These are phyloP conservation scores for Collybia sordida DNA, from an alignment of 768 basidiomycete genomes.

Conservation along the genomic window DNA sequence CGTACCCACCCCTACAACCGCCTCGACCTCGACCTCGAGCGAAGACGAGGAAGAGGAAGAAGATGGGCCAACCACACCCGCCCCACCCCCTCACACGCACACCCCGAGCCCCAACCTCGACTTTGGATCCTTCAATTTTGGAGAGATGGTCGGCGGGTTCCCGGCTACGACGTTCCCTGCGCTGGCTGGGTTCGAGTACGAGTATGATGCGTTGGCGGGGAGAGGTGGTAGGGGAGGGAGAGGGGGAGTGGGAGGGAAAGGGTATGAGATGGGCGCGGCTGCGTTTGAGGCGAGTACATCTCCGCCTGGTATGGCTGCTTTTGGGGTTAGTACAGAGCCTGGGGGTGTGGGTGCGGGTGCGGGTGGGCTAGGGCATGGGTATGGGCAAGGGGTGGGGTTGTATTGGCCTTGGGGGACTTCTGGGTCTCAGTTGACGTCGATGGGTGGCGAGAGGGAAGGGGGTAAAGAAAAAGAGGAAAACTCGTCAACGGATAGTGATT, in stretches of 20 bases:
- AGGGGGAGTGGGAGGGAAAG: background rate
- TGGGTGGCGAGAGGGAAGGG: too few species aligned
- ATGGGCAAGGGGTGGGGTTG: slow-evolving; percentile 4
- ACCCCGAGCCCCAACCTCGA: background rate
- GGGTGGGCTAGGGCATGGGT: slow-evolving; percentile 1
- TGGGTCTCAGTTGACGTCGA: background rate
- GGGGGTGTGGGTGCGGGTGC: slow-evolving; percentile 19
- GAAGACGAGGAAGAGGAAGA: background rate
- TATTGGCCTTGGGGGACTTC: slow-evolving; percentile 17
- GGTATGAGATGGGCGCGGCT: slow-evolving; percentile 7
- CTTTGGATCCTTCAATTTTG: background rate
- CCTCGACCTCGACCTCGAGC: background rate
- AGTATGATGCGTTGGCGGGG: slow-evolving; percentile 6
- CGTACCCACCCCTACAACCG: too few species aligned
- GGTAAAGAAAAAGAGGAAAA: too few species aligned
- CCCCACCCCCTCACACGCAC: background rate
- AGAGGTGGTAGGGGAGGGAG: slow-evolving; percentile 6
- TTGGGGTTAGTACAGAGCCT: slow-evolving; percentile 32
- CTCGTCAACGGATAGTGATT: background rate
- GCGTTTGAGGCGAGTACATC: slow-evolving; percentile 31
- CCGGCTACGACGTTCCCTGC: slow-evolving; percentile 4
- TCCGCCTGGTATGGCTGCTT: slow-evolving; percentile 22
- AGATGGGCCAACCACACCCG: too few species aligned
- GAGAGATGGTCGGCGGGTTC: slow-evolving; percentile 9
- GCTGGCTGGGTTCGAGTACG: background rate